Conservation (phyloP, 1,139 yeast genomes). For the Kodamaea plutei region DNA sequence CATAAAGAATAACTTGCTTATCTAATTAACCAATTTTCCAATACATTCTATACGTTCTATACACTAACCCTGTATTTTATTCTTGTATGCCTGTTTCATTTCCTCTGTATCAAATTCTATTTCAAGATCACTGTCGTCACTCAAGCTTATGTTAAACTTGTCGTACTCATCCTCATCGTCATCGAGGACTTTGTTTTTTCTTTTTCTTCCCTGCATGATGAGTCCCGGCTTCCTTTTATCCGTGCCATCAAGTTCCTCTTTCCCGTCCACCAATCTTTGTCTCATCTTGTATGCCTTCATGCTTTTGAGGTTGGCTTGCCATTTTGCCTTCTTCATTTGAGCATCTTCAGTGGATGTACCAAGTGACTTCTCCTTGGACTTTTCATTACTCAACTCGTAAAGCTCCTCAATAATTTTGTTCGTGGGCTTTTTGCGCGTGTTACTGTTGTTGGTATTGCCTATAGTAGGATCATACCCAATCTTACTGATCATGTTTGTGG, state of each 20-base stretch:
- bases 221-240: constrained; percentile 6
- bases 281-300: constrained; percentile 16
- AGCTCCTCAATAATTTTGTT: constrained; percentile 20
- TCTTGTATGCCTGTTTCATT: constrained; percentile 13
- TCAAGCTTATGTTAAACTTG: constrained; percentile 1
- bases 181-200: constrained; percentile 10
- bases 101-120: constrained; percentile 17
- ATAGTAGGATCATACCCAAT: constrained; percentile 53
- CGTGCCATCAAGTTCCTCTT: neutral
- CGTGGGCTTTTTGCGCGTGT: constrained; percentile 13
- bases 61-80: too few relatives aligned
- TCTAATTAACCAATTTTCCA: too few relatives aligned
- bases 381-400: constrained; percentile 20
- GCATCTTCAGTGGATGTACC: constrained; percentile 18
- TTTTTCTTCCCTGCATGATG: constrained; percentile 6
- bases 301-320: constrained; percentile 19
- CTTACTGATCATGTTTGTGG: constrained; percentile 33
- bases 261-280: neutral
- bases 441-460: constrained; percentile 6
- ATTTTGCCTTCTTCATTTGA: constrained; percentile 15
- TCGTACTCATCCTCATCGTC: constrained; percentile 8
- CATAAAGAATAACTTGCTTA: too few relatives aligned
- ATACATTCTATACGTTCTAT: too few relatives aligned
- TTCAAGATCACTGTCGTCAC: constrained; percentile 17
- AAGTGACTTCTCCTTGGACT: constrained; percentile 17